Conservation (phyloP, 192 early-diverging fungal genomes). For the Mycoemilia scoparia region DNA sequence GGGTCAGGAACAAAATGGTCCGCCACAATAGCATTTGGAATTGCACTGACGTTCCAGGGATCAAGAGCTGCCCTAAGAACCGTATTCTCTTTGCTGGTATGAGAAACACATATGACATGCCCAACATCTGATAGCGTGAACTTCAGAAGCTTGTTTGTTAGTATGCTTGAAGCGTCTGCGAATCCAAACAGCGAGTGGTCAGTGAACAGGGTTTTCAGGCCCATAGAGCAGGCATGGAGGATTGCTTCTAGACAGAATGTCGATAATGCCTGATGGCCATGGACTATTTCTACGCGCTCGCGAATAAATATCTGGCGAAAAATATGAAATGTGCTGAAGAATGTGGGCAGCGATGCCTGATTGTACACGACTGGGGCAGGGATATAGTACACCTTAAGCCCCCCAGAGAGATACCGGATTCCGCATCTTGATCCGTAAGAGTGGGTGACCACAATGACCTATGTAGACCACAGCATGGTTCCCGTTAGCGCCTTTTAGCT, state of each 20-base stretch:
- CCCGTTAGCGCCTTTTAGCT: neutral
- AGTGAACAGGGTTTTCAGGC: slow-evolving; percentile 80
- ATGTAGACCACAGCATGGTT: too few species aligned
- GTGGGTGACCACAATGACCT: slow-evolving; percentile 89
- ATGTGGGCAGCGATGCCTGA: slow-evolving; percentile 77
- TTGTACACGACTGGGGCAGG: slow-evolving; percentile 69
- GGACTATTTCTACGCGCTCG: slow-evolving; percentile 85
- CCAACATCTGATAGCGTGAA: slow-evolving; percentile 93
- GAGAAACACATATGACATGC: slow-evolving; percentile 94
- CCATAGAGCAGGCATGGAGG: slow-evolving; percentile 89
- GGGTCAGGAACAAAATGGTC: slow-evolving; percentile 77
- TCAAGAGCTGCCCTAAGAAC: slow-evolving; percentile 82
- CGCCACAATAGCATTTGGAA: slow-evolving; percentile 95
- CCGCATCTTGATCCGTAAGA: slow-evolving; percentile 63
- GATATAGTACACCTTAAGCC: slow-evolving; percentile 90
- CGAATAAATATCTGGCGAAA: slow-evolving; percentile 81
- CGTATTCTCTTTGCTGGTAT: slow-evolving; percentile 99
- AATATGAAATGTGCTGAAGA: slow-evolving; percentile 79
- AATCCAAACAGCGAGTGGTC: slow-evolving; percentile 97
- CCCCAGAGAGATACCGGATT: slow-evolving; percentile 77
- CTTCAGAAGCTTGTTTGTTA: slow-evolving; percentile 94
- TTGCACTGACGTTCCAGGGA: slow-evolving; percentile 78
- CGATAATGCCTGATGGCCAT: slow-evolving; percentile 93
- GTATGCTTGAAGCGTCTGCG: slow-evolving; percentile 75
- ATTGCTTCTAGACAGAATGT: slow-evolving; percentile 89